These are phyloP conservation scores for Penicillium expansum DNA, from an alignment of 2,329 filamentous ascomycete genomes.

Conservation along the genomic window DNA sequence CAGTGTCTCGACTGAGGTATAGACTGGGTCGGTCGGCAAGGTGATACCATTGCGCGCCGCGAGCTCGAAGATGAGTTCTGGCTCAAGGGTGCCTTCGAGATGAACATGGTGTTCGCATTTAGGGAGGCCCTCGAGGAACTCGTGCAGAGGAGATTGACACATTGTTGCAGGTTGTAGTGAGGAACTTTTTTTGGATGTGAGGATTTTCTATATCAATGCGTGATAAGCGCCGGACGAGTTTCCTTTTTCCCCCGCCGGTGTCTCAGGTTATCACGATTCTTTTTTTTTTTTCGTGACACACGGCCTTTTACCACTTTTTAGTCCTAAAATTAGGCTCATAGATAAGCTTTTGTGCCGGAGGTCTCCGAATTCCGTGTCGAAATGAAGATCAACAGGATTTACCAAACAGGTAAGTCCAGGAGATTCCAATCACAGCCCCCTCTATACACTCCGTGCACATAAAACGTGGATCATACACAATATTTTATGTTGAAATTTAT, in stretches of 20 bases:
- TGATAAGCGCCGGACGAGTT: conserved; percentile 2
- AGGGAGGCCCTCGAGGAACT: conserved; percentile 64
- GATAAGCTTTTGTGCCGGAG: conserved; percentile 14
- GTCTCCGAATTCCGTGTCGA: conserved; percentile 7
- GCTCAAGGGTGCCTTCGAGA: conserved; percentile 71
- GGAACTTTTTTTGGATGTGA: neutral
- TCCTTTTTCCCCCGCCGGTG: conserved; percentile 2
- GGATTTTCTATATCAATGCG: neutral
- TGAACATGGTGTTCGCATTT: conserved; percentile 84
- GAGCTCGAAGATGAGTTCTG: conserved; percentile 66
- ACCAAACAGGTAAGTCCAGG: conserved; percentile 5
- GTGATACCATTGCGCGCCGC: conserved; percentile 64
- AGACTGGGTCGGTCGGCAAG: conserved; percentile 63
- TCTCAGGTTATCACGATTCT: neutral
- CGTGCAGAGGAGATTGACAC: conserved; percentile 57
- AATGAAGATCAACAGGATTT: neutral
- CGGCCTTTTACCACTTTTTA: neutral
- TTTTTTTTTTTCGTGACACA: neutral
- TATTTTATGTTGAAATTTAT: neutral
- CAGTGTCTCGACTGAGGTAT: conserved; percentile 59
- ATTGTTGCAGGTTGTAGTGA: conserved; percentile 42
- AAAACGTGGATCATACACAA: neutral
- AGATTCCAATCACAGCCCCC: neutral
- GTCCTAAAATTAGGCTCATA: neutral
- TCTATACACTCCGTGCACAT: neutral